Conservation (phyloP, 148 eudicot genomes). For the Beta vulgaris region DNA sequence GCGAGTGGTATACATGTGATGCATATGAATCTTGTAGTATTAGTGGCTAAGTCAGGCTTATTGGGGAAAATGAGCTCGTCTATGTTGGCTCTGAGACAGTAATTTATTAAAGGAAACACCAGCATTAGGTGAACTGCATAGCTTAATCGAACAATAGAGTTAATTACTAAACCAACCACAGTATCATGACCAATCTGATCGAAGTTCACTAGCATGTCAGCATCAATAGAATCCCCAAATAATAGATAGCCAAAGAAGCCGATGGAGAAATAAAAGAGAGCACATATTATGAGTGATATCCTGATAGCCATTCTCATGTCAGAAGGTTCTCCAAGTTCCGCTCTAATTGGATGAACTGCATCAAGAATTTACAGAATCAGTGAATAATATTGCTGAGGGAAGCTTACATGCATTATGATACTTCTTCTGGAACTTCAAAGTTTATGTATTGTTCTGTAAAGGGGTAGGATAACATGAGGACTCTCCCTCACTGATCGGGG, state of each 20-base stretch:
- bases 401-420: background rate
- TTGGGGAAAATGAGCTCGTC: slow-evolving; percentile 65
- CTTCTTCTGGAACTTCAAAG: background rate
- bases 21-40: slow-evolving; percentile 52
- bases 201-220: slow-evolving; percentile 92
- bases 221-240: slow-evolving; percentile 83
- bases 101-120: slow-evolving; percentile 84
- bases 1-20: slow-evolving; percentile 54
- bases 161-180: slow-evolving; percentile 44
- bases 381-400: background rate
- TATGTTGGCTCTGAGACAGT: slow-evolving; percentile 63
- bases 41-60: slow-evolving; percentile 43
- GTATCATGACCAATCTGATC: slow-evolving; percentile 47
- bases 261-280: slow-evolving; percentile 71
- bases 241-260: slow-evolving; percentile 89
- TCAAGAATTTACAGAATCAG: background rate
- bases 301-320: slow-evolving; percentile 82
- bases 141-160: slow-evolving; percentile 63
- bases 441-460: background rate
- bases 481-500: background rate
- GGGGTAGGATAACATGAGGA: too few relatives aligned
- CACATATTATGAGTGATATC: slow-evolving; percentile 64
- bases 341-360: slow-evolving; percentile 93
- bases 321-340: slow-evolving; percentile 70
- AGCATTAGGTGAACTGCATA: slow-evolving; percentile 84